Conservation (phyloP, 805 yeast genomes). For the Saccharomycopsis sp. region DNA sequence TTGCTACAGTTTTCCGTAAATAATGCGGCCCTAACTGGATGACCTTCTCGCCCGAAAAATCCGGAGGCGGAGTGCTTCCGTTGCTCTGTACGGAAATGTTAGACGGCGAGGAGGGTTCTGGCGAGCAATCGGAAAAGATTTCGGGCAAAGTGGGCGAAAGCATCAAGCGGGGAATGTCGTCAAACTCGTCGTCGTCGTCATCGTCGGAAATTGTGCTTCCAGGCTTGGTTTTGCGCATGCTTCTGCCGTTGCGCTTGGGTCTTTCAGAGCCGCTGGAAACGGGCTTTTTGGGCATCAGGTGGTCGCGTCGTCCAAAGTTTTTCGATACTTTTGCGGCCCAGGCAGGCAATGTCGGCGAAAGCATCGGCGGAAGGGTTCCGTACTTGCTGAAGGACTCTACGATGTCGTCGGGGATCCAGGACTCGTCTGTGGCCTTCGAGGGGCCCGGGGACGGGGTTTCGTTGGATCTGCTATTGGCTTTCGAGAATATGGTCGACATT, state of each 20-base stretch:
- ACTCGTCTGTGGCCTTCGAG: not conserved
- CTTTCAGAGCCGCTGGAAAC: not conserved
- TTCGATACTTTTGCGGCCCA: conserved; percentile 13
- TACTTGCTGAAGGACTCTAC: conserved; percentile 13
- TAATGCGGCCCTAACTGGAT: conserved; percentile 4
- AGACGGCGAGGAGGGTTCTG: not conserved
- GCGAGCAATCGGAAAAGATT: conserved; percentile 1
- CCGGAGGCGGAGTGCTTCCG: not conserved
- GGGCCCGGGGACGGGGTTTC: too few relatives aligned
- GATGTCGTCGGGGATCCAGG: conserved; percentile 7
- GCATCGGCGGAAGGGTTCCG: conserved; percentile 17
- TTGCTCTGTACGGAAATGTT: not conserved
- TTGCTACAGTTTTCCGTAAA: not conserved
- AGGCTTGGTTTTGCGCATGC: not conserved
- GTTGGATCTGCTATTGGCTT: not conserved
- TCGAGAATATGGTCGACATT: conserved; percentile 4
- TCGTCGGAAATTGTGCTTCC: conserved; percentile 5
- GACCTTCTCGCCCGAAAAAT: not conserved
- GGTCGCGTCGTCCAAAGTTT: not conserved
- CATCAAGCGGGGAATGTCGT: conserved; percentile 17
- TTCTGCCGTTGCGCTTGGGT: not conserved
- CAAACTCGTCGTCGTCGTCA: conserved; percentile 21
- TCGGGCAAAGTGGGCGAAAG: conserved; percentile 14
- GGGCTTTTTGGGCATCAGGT: not conserved
- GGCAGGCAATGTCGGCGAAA: conserved; percentile 19